phyloP scores from a whole-genome alignment of 768 basidiomycete species.

The Suillus fuscotomentosus region DNA sequence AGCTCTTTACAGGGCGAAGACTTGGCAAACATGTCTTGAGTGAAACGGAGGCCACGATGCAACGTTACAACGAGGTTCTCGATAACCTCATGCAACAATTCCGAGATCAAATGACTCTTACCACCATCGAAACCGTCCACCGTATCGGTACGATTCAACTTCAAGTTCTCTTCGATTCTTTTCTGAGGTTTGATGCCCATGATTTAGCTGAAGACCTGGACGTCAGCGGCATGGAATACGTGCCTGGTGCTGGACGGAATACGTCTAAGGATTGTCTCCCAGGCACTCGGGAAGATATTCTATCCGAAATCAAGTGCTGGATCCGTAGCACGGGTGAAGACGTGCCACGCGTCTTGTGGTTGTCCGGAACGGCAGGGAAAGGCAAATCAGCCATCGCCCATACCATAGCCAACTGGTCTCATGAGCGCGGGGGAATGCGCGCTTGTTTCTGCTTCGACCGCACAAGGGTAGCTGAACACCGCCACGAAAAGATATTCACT shows the following conservation, averaged over 20 bases:
- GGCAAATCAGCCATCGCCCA: conserved; percentile 20
- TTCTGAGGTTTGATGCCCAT: too few relatives aligned
- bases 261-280: conserved; percentile 9
- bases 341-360: conserved; percentile 9
- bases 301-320: conserved; percentile 18
- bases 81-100: conserved; percentile 3
- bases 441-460: conserved; percentile 15
- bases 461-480: background rate
- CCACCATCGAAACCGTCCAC: too few relatives aligned
- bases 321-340: background rate
- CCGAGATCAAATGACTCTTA: background rate
- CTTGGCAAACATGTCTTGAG: background rate
- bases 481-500: conserved; percentile 2
- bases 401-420: conserved; percentile 12
- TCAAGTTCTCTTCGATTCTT: too few relatives aligned
- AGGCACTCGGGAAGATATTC: conserved; percentile 11
- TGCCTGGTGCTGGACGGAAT: background rate
- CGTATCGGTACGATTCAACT: too few relatives aligned
- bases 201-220: background rate
- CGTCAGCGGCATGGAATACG: conserved; percentile 1
- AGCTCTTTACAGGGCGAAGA: background rate
- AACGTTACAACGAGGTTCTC: background rate
- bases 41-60: background rate
- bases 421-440: conserved; percentile 13
- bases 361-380: conserved; percentile 12